Percentiles rank a stretch among this genome's conserved stretches.
phyloP scores from a whole-genome alignment of 2,329 filamentous ascomycete species.

The Xylaria sp. region DNA sequence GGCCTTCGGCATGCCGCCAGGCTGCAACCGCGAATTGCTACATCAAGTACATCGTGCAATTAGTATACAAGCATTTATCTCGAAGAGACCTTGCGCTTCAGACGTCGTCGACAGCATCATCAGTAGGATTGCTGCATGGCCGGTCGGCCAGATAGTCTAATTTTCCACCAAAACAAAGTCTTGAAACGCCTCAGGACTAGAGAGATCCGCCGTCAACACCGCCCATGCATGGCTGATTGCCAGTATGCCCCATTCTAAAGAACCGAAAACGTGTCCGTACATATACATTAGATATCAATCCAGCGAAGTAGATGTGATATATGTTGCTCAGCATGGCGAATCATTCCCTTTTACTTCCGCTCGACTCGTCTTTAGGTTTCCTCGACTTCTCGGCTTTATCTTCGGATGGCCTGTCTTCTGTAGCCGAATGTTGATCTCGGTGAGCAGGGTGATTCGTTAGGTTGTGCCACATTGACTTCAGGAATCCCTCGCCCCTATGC shows the following conservation, averaged over 20 bases:
- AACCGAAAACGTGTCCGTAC: conserved; percentile 24
- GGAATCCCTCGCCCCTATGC: conserved; percentile 86
- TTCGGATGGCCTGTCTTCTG: conserved; percentile 37
- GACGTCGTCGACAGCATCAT: conserved; percentile 22
- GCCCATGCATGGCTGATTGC: conserved; percentile 40
- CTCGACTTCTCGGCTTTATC: conserved; percentile 39
- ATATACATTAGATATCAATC: conserved; percentile 30
- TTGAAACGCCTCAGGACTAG: conserved; percentile 37
- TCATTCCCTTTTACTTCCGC: conserved; percentile 42
- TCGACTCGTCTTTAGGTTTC: conserved; percentile 27
- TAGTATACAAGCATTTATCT: conserved; percentile 40
- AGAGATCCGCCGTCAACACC: conserved; percentile 42
- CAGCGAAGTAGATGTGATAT: conserved; percentile 45
- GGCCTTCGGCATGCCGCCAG: conserved; percentile 37
- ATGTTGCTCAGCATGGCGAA: conserved; percentile 43
- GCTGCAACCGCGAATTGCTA: conserved; percentile 36
- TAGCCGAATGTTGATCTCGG: conserved; percentile 49
- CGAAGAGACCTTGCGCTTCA: conserved; percentile 22
- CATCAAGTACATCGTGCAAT: conserved; percentile 34
- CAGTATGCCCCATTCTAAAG: conserved; percentile 41
- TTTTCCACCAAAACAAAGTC: conserved; percentile 16
- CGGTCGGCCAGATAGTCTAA: conserved; percentile 19
- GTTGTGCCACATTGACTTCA: conserved; percentile 94
- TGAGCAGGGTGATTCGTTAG: conserved; percentile 79
- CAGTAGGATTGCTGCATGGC: conserved; percentile 14